Base-by-base conservation (phyloP, 73 alveolate species). In the Stentor coeruleus region DNA sequence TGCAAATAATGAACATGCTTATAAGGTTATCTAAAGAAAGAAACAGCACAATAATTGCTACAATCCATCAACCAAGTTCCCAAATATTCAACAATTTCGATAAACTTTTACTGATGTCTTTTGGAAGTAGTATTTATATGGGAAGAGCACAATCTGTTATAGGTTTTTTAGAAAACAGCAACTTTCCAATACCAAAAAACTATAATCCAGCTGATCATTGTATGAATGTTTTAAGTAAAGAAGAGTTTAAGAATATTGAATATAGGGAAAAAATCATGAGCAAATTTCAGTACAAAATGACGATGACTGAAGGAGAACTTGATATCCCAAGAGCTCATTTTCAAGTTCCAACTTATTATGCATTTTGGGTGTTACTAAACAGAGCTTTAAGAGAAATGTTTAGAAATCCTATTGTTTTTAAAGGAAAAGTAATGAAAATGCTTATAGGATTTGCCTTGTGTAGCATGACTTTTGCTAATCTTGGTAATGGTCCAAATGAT, bases 41-140 rank as follows among this genome's bases (percentile, higher is more conserved):
- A 79, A 81, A 84, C 2, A 75, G 79, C 36, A 37, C 86, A 30
- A 77, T 88, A 0, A 80, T 88, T 3, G 86, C 86, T 66, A 57
- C 94, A 2, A 77, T 88, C n/a, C 94, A 88, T 83, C 37, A 86
- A 39, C 94, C 94, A 31, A 76, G 89, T 0, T 81, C 82, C 15
- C 87, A 85, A 33, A 37, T 88, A 2, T 86, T 86, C 58, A 35
- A 77, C 3, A 66, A 84, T 31, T 88, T 86, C 81, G 91, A 86
- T 42, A 86, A 60, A 40, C 39, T 86, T 15, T 76, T 86, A 28
- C 60, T 82, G 38, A 35, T 88, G 6, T 11, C 28, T 20, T 49
- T 49, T 49, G 66, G 66, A 49, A 49, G 20, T 49, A 49, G 28
- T 6, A 49, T 49, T 49, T 49, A 11, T 49, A 49, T 49, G 66